phyloP scores from a whole-genome alignment of 352 stramenopile species.

The Blastocystis sp. region DNA sequence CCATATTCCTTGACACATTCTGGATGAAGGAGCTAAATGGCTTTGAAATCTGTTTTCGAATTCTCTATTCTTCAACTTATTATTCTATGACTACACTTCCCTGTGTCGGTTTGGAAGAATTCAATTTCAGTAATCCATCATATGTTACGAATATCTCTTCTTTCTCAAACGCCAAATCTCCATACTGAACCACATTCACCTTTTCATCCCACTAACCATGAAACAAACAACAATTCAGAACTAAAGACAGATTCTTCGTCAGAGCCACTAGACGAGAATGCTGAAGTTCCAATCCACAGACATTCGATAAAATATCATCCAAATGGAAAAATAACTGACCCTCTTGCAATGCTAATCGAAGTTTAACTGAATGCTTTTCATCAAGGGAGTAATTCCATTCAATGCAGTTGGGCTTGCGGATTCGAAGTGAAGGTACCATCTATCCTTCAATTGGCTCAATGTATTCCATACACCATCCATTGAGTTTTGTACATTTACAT shows the following conservation, averaged over 20 bases:
- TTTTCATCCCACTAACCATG: constrained; percentile 38
- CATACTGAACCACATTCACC: constrained; percentile 16
- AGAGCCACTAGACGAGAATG: background rate
- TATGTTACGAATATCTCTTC: constrained; percentile 60
- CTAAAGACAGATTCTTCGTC: background rate
- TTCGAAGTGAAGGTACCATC: background rate
- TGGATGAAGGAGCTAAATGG: background rate
- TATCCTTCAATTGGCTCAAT: background rate
- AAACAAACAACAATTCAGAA: background rate
- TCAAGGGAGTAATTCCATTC: background rate
- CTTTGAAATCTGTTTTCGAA: background rate
- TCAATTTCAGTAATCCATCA: constrained; percentile 3
- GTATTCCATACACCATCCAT: background rate
- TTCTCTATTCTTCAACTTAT: background rate
- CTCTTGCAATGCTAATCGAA: constrained; percentile 34
- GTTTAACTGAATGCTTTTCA: constrained; percentile 38
- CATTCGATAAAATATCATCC: constrained; percentile 14
- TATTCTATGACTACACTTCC: background rate
- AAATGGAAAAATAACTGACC: constrained; percentile 21
- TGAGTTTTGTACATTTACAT: background rate
- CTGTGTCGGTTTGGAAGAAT: background rate
- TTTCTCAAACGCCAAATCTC: constrained; percentile 49
- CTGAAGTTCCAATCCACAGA: constrained; percentile 8
- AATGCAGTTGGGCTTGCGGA: background rate
- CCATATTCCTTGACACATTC: background rate